phyloP scores from a whole-genome alignment of 2,329 filamentous ascomycete genomes.

The Neopestalotiopsis sp. region DNA sequence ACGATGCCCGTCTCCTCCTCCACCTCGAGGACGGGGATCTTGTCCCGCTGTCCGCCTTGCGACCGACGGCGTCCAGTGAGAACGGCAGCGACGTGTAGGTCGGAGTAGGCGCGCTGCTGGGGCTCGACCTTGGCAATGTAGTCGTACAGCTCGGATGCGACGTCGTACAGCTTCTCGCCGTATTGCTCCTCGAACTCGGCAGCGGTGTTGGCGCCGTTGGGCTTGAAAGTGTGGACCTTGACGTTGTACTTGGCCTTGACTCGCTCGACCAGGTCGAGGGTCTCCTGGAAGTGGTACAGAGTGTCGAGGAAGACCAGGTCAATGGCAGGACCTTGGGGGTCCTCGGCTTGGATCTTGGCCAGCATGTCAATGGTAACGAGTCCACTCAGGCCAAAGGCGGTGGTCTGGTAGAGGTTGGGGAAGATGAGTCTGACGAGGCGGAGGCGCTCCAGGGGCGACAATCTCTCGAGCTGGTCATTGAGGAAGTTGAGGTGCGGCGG shows the following conservation, averaged over 20 bases:
- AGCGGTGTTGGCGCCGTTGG: constrained; percentile 73
- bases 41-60: constrained; percentile 90
- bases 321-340: constrained; percentile 63
- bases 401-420: constrained; percentile 87
- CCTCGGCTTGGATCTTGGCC: constrained; percentile 71
- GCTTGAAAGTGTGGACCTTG: constrained; percentile 88
- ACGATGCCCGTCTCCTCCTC: constrained; percentile 86
- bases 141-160: constrained; percentile 89
- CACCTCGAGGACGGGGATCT: constrained; percentile 89
- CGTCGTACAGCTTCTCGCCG: constrained; percentile 84
- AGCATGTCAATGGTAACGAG: constrained; percentile 87
- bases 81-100: constrained; percentile 87
- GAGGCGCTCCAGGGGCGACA: constrained; percentile 89
- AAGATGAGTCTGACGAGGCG: constrained; percentile 91
- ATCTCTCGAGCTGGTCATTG: constrained; percentile 85
- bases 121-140: constrained; percentile 98
- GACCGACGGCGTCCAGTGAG: constrained; percentile 90
- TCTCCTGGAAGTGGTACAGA: constrained; percentile 82
- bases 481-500: constrained; percentile 87
- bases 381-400: constrained; percentile 81
- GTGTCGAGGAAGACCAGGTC: constrained; percentile 85
- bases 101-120: constrained; percentile 85
- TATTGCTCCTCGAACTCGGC: constrained; percentile 83
- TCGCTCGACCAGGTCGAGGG: constrained; percentile 73
- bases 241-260: constrained; percentile 79